A percentile compares a stretch with the other conserved stretches of the same genome.
Evolutionary conservation across 257 asterid species (phyloP).

Genomic region (Fraxinus cuspidata): DNA sequence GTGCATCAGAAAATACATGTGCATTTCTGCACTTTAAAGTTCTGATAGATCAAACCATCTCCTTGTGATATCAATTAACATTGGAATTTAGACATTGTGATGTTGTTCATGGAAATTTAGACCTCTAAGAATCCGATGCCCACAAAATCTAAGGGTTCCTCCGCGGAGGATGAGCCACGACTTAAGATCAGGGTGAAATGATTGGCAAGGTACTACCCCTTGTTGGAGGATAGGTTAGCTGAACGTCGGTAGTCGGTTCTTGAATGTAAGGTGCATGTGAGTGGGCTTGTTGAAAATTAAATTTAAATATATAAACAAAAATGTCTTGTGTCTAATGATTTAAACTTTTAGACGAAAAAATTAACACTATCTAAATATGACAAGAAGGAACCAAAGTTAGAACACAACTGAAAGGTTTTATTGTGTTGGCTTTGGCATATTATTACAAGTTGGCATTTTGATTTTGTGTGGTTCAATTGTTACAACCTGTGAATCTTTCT

Average conservation of each 20-base stretch:
- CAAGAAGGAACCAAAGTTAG: neutral
- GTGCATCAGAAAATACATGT: constrained; percentile 4
- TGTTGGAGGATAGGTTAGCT: too few relatives aligned
- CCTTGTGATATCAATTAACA: constrained; percentile 4
- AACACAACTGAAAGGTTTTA: constrained; percentile 17
- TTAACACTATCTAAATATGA: neutral
- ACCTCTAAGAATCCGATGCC: neutral
- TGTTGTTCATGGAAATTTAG: neutral
- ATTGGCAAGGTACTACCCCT: too few relatives aligned
- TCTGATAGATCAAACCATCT: neutral
- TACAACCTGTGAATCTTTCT: constrained; percentile 17
- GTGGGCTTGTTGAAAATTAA: neutral
- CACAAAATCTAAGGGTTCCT: neutral
- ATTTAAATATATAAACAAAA: too few relatives aligned
- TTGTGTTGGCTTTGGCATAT: constrained; percentile 28
- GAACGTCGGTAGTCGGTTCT: too few relatives aligned
- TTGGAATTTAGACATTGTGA: neutral
- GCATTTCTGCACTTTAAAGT: neutral
- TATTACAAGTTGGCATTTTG: constrained; percentile 11
- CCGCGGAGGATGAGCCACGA: too few relatives aligned
- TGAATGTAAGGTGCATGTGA: neutral
- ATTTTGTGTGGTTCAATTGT: constrained; percentile 18
- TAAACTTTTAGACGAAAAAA: neutral
- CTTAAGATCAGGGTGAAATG: neutral
- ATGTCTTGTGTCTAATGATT: neutral